Conservation (phyloP, 768 basidiomycete genomes). For the Naganishia randhawae region DNA sequence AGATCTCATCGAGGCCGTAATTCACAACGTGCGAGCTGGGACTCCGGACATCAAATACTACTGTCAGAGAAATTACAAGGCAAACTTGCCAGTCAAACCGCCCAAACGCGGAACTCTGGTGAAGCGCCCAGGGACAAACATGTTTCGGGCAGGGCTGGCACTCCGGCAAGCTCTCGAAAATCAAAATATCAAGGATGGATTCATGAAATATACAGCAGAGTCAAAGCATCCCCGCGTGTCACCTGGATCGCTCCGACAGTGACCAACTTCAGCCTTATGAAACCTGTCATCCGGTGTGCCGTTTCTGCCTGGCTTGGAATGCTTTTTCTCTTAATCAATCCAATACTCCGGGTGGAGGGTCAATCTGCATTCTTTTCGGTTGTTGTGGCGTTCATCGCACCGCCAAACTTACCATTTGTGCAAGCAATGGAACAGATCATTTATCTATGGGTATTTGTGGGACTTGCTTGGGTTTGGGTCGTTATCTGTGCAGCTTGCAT, state of each 20-base stretch:
- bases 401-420: conserved; percentile 41
- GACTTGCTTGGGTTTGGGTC: conserved; percentile 46
- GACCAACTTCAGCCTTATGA: conserved; percentile 34
- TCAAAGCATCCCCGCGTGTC: conserved; percentile 17
- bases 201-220: not conserved
- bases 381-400: conserved; percentile 43
- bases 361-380: conserved; percentile 35
- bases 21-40: not conserved
- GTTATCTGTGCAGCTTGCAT: conserved; percentile 44
- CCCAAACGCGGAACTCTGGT: not conserved
- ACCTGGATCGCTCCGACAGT: conserved; percentile 39
- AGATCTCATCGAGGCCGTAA: not conserved
- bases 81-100: not conserved
- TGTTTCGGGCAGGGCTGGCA: not conserved
- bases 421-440: conserved; percentile 43
- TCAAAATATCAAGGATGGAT: not conserved
- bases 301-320: conserved; percentile 46
- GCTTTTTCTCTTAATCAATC: conserved; percentile 39
- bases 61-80: not conserved
- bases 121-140: not conserved
- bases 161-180: not conserved
- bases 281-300: conserved; percentile 43
- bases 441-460: conserved; percentile 44
- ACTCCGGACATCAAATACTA: not conserved
- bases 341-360: conserved; percentile 36